These are phyloP conservation scores for Candida pseudofarinosa DNA, from an alignment of 805 yeast species.

Conservation along the genomic window DNA sequence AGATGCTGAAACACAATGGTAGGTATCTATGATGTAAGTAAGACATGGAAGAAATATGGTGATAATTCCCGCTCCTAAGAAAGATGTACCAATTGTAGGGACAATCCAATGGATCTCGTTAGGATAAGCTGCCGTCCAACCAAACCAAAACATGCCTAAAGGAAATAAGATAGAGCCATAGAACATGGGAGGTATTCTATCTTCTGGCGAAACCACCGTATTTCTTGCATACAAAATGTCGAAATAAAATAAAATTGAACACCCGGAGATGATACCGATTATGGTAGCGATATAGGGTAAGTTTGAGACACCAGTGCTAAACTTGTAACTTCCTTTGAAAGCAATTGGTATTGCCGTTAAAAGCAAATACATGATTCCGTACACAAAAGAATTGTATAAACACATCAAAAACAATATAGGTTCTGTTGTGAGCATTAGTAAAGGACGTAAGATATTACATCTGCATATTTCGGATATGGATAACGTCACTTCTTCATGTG, in stretches of 20 bases:
- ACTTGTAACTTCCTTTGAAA: constrained; percentile 50
- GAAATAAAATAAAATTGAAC: constrained; percentile 41
- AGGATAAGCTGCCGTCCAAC: constrained; percentile 1
- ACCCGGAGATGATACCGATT: constrained; percentile 60
- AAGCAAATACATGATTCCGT: constrained; percentile 37
- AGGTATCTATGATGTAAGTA: background rate
- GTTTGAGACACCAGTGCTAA: constrained; percentile 53
- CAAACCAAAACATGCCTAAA: constrained; percentile 1
- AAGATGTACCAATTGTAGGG: background rate
- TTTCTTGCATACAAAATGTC: background rate
- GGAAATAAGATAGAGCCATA: background rate
- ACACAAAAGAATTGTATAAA: constrained; percentile 37
- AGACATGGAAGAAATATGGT: background rate
- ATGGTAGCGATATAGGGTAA: constrained; percentile 72
- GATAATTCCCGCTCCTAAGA: background rate
- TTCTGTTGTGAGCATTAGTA: constrained; percentile 25
- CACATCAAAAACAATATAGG: constrained; percentile 36
- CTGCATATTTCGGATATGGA: background rate
- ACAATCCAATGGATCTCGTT: constrained; percentile 1
- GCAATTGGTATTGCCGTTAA: constrained; percentile 33
- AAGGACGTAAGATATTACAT: constrained; percentile 19
- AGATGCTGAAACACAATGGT: background rate
- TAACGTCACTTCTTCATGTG: constrained; percentile 19
- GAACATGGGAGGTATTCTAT: background rate
- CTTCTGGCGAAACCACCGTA: background rate